Base-by-base conservation (phyloP, 441 rosid genomes). In the Aquilaria agallochum region DNA sequence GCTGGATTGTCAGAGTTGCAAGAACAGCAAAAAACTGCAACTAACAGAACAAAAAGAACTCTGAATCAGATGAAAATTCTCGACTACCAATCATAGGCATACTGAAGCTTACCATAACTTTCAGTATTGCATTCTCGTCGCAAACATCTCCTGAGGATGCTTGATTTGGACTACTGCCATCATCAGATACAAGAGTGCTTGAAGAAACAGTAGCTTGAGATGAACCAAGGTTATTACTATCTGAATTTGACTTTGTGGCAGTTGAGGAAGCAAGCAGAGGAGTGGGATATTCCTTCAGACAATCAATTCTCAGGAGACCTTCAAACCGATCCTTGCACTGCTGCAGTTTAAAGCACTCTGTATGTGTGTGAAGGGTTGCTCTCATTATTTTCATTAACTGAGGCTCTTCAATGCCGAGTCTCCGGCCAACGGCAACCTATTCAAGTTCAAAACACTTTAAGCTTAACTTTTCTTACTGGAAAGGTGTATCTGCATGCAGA, bases 291-390 rank as follows among this genome's bases (percentile, higher is more conserved):
- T 91, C 95, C 78, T 89, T 94, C 83, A 94, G 76, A 11, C 74
- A 76, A 75, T 91, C 95, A 67, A 94, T 84, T 79, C 78, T 79
- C 51, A 89, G 51, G 42, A 91, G 83, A 74, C 69, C 76, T 62
- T 78, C 88, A 65, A 94, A 94, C 45, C 86, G 82, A 80, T 94
- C 99, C 78, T 86, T 89, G 62, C 97, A 94, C 99, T 89, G 90
- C 65, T 94, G 97, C 72, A 90, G 92, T 79, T 91, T 94, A 75
- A 93, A 90, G 96, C 92, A 88, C 73, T 88, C 92, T 0, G 67
- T 78, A 57, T 90, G 96, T 0, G 95, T 79, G 79, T 89, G 80
- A 77, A 94, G 87, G 49, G 88, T 84, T 60, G 94, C 95, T 76
- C 88, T 94, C 73, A 94, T 85, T 69, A 94, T 78, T 74, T 79